A percentile compares a stretch with the other conserved stretches of the same genome.
Conservation (phyloP, 805 yeast species). For the Kodamaea fukazawae region DNA sequence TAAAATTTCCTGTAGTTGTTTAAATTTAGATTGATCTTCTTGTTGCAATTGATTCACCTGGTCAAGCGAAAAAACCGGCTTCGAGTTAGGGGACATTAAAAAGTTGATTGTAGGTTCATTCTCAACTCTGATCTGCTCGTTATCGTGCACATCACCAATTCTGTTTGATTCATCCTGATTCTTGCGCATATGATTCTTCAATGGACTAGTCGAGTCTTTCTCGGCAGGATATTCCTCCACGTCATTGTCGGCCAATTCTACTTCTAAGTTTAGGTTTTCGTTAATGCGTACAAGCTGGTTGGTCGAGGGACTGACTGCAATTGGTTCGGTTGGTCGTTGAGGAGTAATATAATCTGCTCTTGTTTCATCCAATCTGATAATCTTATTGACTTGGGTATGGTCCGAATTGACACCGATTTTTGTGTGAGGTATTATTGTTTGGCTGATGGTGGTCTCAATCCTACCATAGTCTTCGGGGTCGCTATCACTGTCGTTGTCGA, state of each 20-base stretch:
- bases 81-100: constrained; percentile 31
- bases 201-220: constrained; percentile 26
- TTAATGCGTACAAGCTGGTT: constrained; percentile 23
- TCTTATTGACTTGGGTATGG: constrained; percentile 19
- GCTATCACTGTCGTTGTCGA: constrained; percentile 25
- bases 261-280: constrained; percentile 15
- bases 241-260: constrained; percentile 10
- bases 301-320: constrained; percentile 28
- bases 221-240: constrained; percentile 6
- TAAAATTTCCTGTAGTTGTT: constrained; percentile 8
- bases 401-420: constrained; percentile 2
- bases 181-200: constrained; percentile 14
- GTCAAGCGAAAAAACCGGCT: constrained; percentile 29
- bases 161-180: constrained; percentile 1
- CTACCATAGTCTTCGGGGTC: constrained; percentile 24
- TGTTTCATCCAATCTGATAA: constrained; percentile 12
- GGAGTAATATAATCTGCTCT: constrained; percentile 23
- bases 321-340: constrained; percentile 29
- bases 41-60: constrained; percentile 26
- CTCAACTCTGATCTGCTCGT: constrained; percentile 13
- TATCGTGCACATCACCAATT: constrained; percentile 11
- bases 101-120: constrained; percentile 32
- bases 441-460: constrained; percentile 19
- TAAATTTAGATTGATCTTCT: constrained; percentile 13
- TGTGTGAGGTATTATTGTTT: constrained; percentile 18